Percentiles rank a stretch among this genome's conserved stretches.
phyloP scores from a whole-genome alignment of 2,329 filamentous ascomycete genomes.

The Pseudocercospora pini-densiflorae region DNA sequence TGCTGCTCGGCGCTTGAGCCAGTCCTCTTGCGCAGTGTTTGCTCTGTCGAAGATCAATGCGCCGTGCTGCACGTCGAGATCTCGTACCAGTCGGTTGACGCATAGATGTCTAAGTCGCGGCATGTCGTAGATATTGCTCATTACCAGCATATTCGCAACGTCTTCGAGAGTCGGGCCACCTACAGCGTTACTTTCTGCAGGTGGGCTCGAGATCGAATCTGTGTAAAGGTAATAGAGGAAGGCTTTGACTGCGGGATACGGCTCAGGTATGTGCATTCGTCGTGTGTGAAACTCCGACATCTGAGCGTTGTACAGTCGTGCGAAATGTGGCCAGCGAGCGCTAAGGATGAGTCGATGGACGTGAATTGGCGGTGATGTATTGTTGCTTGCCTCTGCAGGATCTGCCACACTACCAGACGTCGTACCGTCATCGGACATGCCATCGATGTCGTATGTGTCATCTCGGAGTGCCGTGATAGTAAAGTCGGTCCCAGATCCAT shows the following conservation, averaged over 20 bases:
- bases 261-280: constrained; percentile 97
- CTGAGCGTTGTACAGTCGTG: constrained; percentile 85
- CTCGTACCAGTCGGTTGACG: constrained; percentile 85
- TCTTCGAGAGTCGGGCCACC: constrained; percentile 69
- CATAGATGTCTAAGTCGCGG: constrained; percentile 88
- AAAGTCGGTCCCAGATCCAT: constrained; percentile 87
- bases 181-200: constrained; percentile 30
- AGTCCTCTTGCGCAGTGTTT: constrained; percentile 86
- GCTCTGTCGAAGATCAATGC: constrained; percentile 97
- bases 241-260: constrained; percentile 89
- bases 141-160: constrained; percentile 91
- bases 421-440: constrained; percentile 62
- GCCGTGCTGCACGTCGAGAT: constrained; percentile 92
- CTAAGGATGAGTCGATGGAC: constrained; percentile 95
- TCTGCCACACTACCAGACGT: constrained; percentile 22
- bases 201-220: constrained; percentile 70
- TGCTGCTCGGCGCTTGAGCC: constrained; percentile 87
- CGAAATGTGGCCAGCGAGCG: constrained; percentile 96
- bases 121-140: constrained; percentile 98
- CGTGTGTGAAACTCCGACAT: constrained; percentile 98
- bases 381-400: constrained; percentile 28
- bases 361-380: constrained; percentile 81
- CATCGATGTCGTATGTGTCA: constrained; percentile 60
- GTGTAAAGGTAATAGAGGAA: constrained; percentile 98
- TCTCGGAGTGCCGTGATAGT: constrained; percentile 86